These are phyloP conservation scores for Endothia cerciana DNA, from an alignment of 2,329 filamentous ascomycete species.

Conservation along the genomic window DNA sequence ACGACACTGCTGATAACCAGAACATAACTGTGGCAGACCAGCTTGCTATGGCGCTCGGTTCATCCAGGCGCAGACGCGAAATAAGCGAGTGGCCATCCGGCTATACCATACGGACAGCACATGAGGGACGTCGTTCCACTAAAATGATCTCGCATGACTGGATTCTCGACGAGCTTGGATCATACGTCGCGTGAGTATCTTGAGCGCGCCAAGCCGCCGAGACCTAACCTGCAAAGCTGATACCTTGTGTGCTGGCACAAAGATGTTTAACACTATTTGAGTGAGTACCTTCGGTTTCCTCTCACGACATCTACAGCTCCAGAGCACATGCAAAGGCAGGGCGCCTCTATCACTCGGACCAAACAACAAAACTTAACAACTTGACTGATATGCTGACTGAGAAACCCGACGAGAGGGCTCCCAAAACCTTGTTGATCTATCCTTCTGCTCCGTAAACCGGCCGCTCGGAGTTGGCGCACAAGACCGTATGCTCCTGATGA, in stretches of 20 bases:
- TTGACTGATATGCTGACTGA: no score
- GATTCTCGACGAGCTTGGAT: neutral
- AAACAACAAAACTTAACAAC: neutral
- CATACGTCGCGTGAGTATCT: neutral
- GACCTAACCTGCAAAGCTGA: neutral
- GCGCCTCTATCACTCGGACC: neutral
- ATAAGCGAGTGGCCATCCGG: no score
- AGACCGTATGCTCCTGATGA: slow-evolving; percentile 56
- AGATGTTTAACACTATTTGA: slow-evolving; percentile 75
- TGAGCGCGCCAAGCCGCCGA: neutral
- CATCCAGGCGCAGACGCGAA: no score
- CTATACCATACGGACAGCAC: no score
- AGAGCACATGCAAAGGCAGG: neutral
- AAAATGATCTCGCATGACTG: neutral
- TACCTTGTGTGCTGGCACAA: neutral
- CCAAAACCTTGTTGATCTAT: slow-evolving; percentile 51
- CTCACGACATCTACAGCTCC: neutral
- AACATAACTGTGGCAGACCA: no score
- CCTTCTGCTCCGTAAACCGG: slow-evolving; percentile 68
- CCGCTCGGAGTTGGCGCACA: slow-evolving; percentile 49
- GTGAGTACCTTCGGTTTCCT: neutral
- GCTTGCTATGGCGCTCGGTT: no score
- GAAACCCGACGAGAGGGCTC: neutral
- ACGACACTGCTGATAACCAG: slow-evolving; percentile 45
- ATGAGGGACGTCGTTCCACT: neutral